phyloP scores from a whole-genome alignment of 1,139 yeast species.

The Eremothecium coryli region DNA sequence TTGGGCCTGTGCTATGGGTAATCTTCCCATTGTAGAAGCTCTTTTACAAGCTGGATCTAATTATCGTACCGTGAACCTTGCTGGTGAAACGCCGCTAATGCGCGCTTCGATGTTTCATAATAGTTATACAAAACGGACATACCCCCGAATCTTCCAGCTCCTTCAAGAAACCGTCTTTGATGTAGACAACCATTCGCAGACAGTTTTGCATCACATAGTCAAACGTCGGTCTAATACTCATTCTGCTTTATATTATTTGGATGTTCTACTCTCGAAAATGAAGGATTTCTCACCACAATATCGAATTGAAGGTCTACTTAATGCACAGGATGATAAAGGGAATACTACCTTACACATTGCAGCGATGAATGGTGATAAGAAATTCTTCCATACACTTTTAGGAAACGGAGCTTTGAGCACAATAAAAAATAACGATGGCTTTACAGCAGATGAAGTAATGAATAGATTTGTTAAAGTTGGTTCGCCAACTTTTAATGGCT shows the following conservation, averaged over 20 bases:
- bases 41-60: conserved; percentile 67
- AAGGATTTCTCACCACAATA: conserved; percentile 49
- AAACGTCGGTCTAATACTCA: conserved; percentile 54
- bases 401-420: conserved; percentile 66
- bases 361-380: conserved; percentile 63
- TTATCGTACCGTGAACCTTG: conserved; percentile 59
- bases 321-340: conserved; percentile 74
- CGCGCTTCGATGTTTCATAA: conserved; percentile 80
- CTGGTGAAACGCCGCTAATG: conserved; percentile 80
- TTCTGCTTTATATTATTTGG: conserved; percentile 75
- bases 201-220: conserved; percentile 80
- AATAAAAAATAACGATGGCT: conserved; percentile 60
- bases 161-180: conserved; percentile 55
- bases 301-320: conserved; percentile 46
- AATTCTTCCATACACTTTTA: conserved; percentile 63
- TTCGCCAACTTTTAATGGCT: conserved; percentile 4
- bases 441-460: conserved; percentile 61
- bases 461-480: conserved; percentile 17
- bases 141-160: conserved; percentile 63
- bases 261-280: conserved; percentile 61
- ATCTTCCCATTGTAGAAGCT: conserved; percentile 61
- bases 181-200: conserved; percentile 56
- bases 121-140: conserved; percentile 72
- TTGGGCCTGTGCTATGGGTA: conserved; percentile 96
- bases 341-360: conserved; percentile 84